phyloP scores from a whole-genome alignment of 208 protist genomes.

The Trypanosoma conorhini region DNA sequence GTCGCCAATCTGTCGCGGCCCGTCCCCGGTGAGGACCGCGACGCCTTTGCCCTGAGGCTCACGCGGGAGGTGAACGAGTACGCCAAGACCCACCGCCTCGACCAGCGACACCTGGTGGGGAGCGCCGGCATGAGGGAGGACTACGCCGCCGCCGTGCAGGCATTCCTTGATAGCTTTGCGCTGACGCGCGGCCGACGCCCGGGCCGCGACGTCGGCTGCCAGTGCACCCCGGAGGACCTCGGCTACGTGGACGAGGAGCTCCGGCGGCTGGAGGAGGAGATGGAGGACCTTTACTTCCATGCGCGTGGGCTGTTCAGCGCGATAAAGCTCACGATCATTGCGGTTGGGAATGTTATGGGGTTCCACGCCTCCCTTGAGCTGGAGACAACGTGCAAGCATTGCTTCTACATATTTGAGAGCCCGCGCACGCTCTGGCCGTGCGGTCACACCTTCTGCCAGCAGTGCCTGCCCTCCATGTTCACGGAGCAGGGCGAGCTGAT shows the following conservation, averaged over 20 bases:
- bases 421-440: constrained; percentile 88
- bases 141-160: constrained; percentile 34
- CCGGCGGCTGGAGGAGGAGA: constrained; percentile 48
- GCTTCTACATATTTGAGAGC: constrained; percentile 82
- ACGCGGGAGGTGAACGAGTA: constrained; percentile 70
- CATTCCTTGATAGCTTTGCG: constrained; percentile 66
- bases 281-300: constrained; percentile 75
- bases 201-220: constrained; percentile 50
- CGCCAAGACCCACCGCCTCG: constrained; percentile 40
- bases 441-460: constrained; percentile 87
- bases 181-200: constrained; percentile 27
- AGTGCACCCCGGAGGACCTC: constrained; percentile 72
- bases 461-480: constrained; percentile 78
- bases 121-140: not conserved
- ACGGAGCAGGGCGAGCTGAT: constrained; percentile 76
- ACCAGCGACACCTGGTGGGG: constrained; percentile 29
- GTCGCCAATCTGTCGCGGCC: constrained; percentile 56
- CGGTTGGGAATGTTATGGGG: constrained; percentile 77
- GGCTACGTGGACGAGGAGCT: constrained; percentile 72
- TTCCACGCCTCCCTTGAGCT: constrained; percentile 87
- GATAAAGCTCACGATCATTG: constrained; percentile 61
- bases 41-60: constrained; percentile 71
- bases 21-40: constrained; percentile 28
- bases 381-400: constrained; percentile 87
- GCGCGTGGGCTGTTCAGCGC: constrained; percentile 56